phyloP scores from a whole-genome alignment of 176 grass and related monocot genomes.

The Tillandsia fasciculata region DNA sequence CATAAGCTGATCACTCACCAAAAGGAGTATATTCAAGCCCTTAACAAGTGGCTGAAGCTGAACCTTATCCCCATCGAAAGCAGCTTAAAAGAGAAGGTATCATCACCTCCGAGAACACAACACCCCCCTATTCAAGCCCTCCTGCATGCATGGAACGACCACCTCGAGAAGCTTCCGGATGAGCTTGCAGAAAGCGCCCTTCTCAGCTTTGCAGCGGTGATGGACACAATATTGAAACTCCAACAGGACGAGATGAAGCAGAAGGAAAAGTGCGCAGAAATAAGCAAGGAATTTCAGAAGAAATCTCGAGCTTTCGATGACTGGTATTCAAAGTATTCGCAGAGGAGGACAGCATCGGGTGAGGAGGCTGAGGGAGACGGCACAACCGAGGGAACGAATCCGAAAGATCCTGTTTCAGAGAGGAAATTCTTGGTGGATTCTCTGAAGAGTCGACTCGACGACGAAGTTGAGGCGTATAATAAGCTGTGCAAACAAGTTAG shows the following conservation, averaged over 20 bases:
- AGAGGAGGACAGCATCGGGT: constrained; percentile 21
- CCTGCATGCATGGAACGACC: constrained; percentile 68
- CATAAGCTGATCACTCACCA: constrained; percentile 52
- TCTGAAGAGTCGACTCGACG: constrained; percentile 62
- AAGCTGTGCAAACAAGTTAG: constrained; percentile 79
- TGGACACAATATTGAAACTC: constrained; percentile 59
- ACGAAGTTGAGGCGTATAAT: constrained; percentile 42
- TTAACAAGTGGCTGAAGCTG: constrained; percentile 76
- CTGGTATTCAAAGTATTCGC: constrained; percentile 69
- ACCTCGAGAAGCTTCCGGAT: constrained; percentile 63
- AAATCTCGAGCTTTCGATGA: constrained; percentile 78
- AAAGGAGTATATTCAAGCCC: constrained; percentile 69
- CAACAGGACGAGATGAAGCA: constrained; percentile 95
- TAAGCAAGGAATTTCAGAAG: constrained; percentile 42
- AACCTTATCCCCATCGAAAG: constrained; percentile 92
- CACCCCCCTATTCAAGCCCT: constrained; percentile 67
- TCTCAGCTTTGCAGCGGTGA: constrained; percentile 63
- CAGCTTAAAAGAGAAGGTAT: constrained; percentile 85
- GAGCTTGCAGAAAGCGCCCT: constrained; percentile 71
- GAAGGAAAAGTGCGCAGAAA: constrained; percentile 56
- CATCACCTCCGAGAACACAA: constrained; percentile 63
- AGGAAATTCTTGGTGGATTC: constrained; percentile 55
- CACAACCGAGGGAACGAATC: constrained; percentile 19
- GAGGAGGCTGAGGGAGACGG: constrained; percentile 43
- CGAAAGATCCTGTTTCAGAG: constrained; percentile 60